phyloP scores from a whole-genome alignment of 352 stramenopile genomes.

The Albugo candida region DNA sequence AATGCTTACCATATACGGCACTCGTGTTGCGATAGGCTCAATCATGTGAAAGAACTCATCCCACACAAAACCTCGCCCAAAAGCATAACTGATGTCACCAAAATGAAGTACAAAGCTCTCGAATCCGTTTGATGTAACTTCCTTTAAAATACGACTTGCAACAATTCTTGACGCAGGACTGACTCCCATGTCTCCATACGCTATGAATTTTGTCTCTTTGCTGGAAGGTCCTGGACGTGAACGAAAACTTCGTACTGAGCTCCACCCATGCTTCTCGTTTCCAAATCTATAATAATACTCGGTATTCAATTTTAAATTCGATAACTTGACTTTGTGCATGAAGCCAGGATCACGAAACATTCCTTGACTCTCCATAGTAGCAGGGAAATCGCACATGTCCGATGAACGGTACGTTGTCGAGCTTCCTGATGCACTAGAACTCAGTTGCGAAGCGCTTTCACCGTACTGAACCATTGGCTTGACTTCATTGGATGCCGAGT shows the following conservation, averaged over 20 bases:
- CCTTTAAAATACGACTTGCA: conserved; percentile 10
- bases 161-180: conserved; percentile 16
- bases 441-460: conserved; percentile 11
- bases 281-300: conserved; percentile 68
- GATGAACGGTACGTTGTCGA: conserved; percentile 39
- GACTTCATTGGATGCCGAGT: conserved; percentile 34
- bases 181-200: conserved; percentile 67
- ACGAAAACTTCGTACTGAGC: conserved; percentile 34
- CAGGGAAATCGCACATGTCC: conserved; percentile 42
- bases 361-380: conserved; percentile 37
- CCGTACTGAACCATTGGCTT: conserved; percentile 30
- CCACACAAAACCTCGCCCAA: conserved; percentile 33
- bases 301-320: conserved; percentile 14
- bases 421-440: conserved; percentile 13
- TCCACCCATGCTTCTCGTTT: conserved; percentile 59
- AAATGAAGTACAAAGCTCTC: conserved; percentile 18
- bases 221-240: conserved; percentile 10
- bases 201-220: conserved; percentile 43
- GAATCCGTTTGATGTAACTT: conserved; percentile 10
- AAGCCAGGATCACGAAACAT: conserved; percentile 53
- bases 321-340: conserved; percentile 63
- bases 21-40: conserved; percentile 36
- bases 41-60: conserved; percentile 62
- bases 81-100: conserved; percentile 19
- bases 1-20: conserved; percentile 66